phyloP scores from a whole-genome alignment of 2,329 filamentous ascomycete species.

The Neofusicoccum parvum region DNA sequence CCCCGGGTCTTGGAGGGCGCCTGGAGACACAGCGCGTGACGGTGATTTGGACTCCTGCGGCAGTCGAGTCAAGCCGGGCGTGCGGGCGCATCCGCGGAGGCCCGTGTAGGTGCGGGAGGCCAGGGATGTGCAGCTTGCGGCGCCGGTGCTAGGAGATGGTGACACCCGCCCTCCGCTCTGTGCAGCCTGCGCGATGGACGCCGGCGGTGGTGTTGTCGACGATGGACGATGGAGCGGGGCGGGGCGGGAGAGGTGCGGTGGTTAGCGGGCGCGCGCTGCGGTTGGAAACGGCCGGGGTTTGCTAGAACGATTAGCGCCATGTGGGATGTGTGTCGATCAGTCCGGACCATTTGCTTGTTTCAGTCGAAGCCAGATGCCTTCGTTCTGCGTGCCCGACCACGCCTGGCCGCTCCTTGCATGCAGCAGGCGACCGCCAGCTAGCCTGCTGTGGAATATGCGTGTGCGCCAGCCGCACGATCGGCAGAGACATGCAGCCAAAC shows the following conservation, averaged over 20 bases:
- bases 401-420: neutral
- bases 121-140: neutral
- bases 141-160: neutral
- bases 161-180: neutral
- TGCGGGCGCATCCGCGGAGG: neutral
- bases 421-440: neutral
- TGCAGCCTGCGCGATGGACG: too few species aligned
- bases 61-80: neutral
- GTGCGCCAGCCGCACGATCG: neutral
- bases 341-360: neutral
- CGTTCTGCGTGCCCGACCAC: neutral
- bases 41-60: constrained; percentile 3
- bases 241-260: neutral
- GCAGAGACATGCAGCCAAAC: neutral
- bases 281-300: neutral
- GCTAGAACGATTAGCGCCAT: neutral
- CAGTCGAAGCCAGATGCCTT: neutral
- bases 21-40: constrained; percentile 2
- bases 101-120: neutral
- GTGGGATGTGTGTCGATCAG: neutral
- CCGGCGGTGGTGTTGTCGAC: neutral
- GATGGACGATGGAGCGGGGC: neutral
- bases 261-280: neutral
- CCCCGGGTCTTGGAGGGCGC: neutral
- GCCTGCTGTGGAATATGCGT: neutral